Evolutionary conservation across 2,329 filamentous ascomycete genomes (phyloP).

Genomic region (Hypoxylon sp.): DNA sequence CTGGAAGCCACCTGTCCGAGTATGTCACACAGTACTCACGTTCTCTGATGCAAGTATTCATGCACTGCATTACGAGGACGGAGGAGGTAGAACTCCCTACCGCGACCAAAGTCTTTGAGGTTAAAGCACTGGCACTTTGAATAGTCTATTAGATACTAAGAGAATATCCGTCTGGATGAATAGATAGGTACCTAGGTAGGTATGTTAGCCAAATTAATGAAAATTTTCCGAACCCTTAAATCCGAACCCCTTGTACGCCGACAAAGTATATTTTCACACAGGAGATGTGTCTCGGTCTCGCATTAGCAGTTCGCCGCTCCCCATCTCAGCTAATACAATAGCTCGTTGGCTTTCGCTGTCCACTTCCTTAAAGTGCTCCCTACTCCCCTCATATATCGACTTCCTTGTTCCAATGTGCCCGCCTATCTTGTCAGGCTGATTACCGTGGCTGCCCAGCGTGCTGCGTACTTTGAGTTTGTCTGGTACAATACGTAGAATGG

Average conservation of each 20-base stretch:
- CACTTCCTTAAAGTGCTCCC: not conserved
- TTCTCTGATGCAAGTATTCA: not conserved
- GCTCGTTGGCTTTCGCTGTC: slow-evolving; percentile 32
- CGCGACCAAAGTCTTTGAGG: not conserved
- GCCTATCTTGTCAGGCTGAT: not conserved
- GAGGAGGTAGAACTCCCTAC: not conserved
- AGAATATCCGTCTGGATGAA: slow-evolving; percentile 13
- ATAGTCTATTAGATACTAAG: slow-evolving; percentile 16
- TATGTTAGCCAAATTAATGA: slow-evolving; percentile 8
- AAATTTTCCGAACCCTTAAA: not conserved
- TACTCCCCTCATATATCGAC: not conserved
- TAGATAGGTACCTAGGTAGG: slow-evolving; percentile 1
- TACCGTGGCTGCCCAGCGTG: slow-evolving; percentile 12
- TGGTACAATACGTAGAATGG: slow-evolving; percentile 53
- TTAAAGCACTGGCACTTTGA: not conserved
- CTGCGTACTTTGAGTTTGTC: slow-evolving; percentile 48
- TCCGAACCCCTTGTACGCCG: not conserved
- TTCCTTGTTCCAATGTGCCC: slow-evolving; percentile 1
- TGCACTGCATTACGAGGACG: not conserved
- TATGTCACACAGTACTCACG: not conserved
- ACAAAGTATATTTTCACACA: slow-evolving; percentile 11
- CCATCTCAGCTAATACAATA: slow-evolving; percentile 28
- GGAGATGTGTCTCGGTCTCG: slow-evolving; percentile 8
- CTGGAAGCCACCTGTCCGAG: not conserved
- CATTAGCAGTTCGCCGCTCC: not conserved